These are phyloP conservation scores for Suillus lakei DNA, from an alignment of 768 basidiomycete species.

Conservation along the genomic window DNA sequence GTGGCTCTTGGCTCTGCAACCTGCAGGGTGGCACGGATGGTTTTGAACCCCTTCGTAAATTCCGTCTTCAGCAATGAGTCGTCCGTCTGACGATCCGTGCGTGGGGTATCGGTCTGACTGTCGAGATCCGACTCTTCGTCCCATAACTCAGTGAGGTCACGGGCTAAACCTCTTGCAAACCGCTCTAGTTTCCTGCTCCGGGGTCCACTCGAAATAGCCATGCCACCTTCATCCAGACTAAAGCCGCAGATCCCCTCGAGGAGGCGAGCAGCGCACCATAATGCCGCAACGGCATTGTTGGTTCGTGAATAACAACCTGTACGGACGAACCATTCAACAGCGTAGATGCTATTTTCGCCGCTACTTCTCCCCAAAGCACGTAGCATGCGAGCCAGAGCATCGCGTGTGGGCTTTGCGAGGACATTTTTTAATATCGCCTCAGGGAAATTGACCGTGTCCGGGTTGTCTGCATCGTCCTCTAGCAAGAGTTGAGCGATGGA, in stretches of 20 bases:
- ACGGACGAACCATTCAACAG: constrained; percentile 83
- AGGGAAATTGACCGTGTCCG: constrained; percentile 55
- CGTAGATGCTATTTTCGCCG: constrained; percentile 70
- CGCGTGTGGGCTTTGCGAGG: constrained; percentile 52
- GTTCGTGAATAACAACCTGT: constrained; percentile 51
- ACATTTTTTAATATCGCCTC: constrained; percentile 60
- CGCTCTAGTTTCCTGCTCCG: constrained; percentile 63
- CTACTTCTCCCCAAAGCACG: constrained; percentile 69
- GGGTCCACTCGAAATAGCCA: constrained; percentile 20
- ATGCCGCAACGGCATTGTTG: constrained; percentile 61
- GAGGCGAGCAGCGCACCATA: constrained; percentile 84
- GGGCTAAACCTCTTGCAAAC: constrained; percentile 63
- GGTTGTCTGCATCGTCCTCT: constrained; percentile 48
- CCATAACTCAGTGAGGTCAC: constrained; percentile 74
- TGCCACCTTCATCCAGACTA: constrained; percentile 40
- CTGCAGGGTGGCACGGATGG: constrained; percentile 62
- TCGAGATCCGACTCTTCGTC: constrained; percentile 45
- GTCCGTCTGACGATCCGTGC: constrained; percentile 21
- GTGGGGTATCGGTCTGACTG: constrained; percentile 26
- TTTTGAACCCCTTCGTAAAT: constrained; percentile 66
- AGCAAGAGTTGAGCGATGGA: constrained; percentile 61
- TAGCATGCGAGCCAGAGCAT: constrained; percentile 73
- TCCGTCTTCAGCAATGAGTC: constrained; percentile 56
- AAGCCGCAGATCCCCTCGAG: constrained; percentile 71
- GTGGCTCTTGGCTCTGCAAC: constrained; percentile 43